Conservation (phyloP, 192 early-diverging fungal genomes). For the Coemansia sp. region DNA sequence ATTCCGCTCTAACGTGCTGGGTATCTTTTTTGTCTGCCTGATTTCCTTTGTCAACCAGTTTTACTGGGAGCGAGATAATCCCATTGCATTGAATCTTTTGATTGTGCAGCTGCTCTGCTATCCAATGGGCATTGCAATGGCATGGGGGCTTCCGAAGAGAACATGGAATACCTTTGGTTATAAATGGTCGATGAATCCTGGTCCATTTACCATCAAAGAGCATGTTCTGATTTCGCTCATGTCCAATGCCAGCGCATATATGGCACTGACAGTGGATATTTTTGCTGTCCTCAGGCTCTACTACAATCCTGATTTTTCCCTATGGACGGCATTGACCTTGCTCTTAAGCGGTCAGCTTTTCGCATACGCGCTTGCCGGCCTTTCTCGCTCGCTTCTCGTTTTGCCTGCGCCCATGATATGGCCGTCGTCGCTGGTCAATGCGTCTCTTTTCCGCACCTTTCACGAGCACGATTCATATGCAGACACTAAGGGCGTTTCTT, state of each 20-base stretch:
- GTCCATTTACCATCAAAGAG: constrained; percentile 86
- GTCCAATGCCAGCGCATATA: constrained; percentile 68
- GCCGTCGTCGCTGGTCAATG: constrained; percentile 75
- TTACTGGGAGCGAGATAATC: constrained; percentile 84
- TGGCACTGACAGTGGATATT: constrained; percentile 72
- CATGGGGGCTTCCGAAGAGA: constrained; percentile 58
- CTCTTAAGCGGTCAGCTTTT: constrained; percentile 68
- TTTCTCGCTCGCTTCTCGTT: constrained; percentile 74
- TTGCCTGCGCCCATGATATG: constrained; percentile 83
- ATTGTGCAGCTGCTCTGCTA: constrained; percentile 75
- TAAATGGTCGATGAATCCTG: constrained; percentile 67
- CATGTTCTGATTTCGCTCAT: constrained; percentile 82
- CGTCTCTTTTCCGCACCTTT: constrained; percentile 74
- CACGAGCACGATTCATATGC: constrained; percentile 53
- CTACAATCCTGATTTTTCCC: constrained; percentile 65
- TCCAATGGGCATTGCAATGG: constrained; percentile 68
- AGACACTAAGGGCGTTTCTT: not conserved
- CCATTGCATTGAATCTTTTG: constrained; percentile 65
- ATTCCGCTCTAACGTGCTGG: constrained; percentile 68
- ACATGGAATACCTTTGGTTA: constrained; percentile 56
- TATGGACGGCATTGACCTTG: constrained; percentile 60
- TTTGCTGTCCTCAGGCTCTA: constrained; percentile 65
- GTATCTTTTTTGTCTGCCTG: constrained; percentile 62
- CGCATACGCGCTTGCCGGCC: constrained; percentile 68
- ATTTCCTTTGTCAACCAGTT: constrained; percentile 75